Evolutionary conservation across 225 moss, liverwort and hornwort genomes (phyloP), one percentile per base, ranked within the genome.

Genomic region (Polytrichum formosum): DNA sequence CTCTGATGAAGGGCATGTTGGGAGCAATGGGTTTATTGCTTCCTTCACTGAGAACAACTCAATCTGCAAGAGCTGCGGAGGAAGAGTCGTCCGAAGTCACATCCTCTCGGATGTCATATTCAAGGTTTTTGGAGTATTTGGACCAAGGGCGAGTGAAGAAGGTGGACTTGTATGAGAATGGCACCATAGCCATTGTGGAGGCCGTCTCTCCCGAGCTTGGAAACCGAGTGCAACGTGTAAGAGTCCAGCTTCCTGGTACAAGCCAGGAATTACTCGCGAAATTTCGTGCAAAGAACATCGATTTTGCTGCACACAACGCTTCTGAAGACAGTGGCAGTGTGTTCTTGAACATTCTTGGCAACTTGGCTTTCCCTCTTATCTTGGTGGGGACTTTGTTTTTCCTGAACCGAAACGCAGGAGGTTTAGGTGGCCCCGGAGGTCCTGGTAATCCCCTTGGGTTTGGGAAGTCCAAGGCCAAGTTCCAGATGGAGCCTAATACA

Each of bases 401-500:
- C 33, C 89, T 76, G 65, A 89, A 87, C 3, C 72, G 91, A 1
- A 78, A 77, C 23, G 74, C 87, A 31, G 91, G 93, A 76, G 28
- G 91, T 67, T 16, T 90, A 73, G 96, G 93, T 26, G 96, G 96
- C 0, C 87, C 86, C 0, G 96, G 96, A 2, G 96, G 96, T 6
- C 96, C 96, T 10, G 96, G 96, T 0, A 96, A 96, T 65, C 96
- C 96, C 1, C 77, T 96, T 77, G 83, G 93, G 7, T 96, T 96
- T 54, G 96, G 93, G 18, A 96, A 96, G 63, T 93, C 93, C 4
- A 96, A 96, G 72, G 96, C 93, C 0, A 96, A 96, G 74, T 96
- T 96, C 53, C 96, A 96, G 75, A 96, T 96, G 96, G 96, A 96
- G 75, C 96, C 93, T 0, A 96, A 91, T 31, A 96, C 93, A 7